Base-by-base conservation (phyloP, 2,329 filamentous ascomycete genomes). In the Colletotrichum horii region DNA sequence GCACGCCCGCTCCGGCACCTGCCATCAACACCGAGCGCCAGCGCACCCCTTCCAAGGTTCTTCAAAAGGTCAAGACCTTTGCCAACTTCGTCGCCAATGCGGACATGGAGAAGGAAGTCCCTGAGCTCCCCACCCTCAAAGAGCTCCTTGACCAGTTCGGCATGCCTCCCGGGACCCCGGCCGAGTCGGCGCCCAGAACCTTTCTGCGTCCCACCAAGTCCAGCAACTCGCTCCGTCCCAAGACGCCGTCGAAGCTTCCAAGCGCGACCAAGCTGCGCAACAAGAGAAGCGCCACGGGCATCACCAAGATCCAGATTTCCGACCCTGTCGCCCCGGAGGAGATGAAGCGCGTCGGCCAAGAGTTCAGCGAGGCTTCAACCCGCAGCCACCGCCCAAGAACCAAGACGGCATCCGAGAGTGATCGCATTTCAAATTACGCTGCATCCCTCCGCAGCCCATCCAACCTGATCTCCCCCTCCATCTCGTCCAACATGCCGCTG, bases 11-110 rank as follows among this genome's bases (percentile, higher is more conserved):
- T 11, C 30, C 4, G 3, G 1, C n/a, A 24, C 58, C 71, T 0
- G 14, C 12, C 8, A 7, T 52, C 2, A 14, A 15, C 6, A n/a
- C 28, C 5, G 71, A 76, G 3, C 74, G 67, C 11, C 66, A 61
- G n/a, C 61, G 32, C 6, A 76, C 74, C 2, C 74, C 74, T 6
- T 72, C 76, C 14, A 71, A 69, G 56, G 66, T 76, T 16, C 65
- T 77, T 8, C 48, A 66, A 55, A 78, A 74, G 24, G 75, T 77
- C 48, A 78, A 73, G 69, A 75, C 77, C 3, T 73, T 77, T 24
- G 72, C 75, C 48, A 73, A 62, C 38, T 70, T 73, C 26, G 55
- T 66, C 32, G 52, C 66, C 6, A 66, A 55, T 15, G 43, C 34
- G 7, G 71, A 75, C 7, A 24, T 65, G 24, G 74, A 75, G 30